Evolutionary conservation across 768 basidiomycete genomes (phyloP).

Genomic region (Mycena vulgaris): DNA sequence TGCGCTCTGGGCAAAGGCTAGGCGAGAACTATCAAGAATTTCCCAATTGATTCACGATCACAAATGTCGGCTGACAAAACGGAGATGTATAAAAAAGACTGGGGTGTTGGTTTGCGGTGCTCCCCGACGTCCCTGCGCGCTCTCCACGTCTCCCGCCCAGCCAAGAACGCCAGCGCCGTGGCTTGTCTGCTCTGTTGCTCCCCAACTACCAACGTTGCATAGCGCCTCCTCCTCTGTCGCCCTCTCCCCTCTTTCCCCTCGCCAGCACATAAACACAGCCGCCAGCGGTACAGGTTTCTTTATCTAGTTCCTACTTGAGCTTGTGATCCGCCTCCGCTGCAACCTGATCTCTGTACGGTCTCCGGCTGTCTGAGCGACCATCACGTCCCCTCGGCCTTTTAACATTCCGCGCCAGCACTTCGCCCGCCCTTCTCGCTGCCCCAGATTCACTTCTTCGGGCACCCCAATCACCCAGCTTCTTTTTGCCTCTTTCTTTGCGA

Average conservation of each 20-base stretch:
- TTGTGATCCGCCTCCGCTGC: slow-evolving; percentile 23
- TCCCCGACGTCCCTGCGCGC: not conserved
- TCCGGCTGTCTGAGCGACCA: slow-evolving; percentile 21
- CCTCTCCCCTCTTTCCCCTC: not conserved
- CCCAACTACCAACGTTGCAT: not conserved
- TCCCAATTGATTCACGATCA: slow-evolving; percentile 19
- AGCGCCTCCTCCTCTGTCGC: not conserved
- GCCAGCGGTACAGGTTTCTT: slow-evolving; percentile 16
- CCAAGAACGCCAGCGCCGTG: not conserved
- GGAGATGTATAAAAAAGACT: slow-evolving; percentile 29
- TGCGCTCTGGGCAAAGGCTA: not conserved
- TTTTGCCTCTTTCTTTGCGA: slow-evolving; percentile 32
- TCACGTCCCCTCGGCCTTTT: slow-evolving; percentile 18
- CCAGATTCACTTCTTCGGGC: slow-evolving; percentile 28
- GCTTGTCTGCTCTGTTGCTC: not conserved
- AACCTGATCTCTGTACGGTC: slow-evolving; percentile 16
- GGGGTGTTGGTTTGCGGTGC: not conserved
- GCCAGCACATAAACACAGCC: slow-evolving; percentile 1
- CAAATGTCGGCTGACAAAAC: slow-evolving; percentile 22
- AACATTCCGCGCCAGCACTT: slow-evolving; percentile 2
- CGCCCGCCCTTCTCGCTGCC: slow-evolving; percentile 9
- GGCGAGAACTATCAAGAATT: slow-evolving; percentile 1
- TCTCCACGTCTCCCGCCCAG: slow-evolving; percentile 4
- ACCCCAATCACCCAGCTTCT: slow-evolving; percentile 9
- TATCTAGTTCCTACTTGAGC: slow-evolving; percentile 4